Evolutionary conservation across 805 yeast genomes (phyloP).

Genomic region (Saccharomyces mikatae): DNA sequence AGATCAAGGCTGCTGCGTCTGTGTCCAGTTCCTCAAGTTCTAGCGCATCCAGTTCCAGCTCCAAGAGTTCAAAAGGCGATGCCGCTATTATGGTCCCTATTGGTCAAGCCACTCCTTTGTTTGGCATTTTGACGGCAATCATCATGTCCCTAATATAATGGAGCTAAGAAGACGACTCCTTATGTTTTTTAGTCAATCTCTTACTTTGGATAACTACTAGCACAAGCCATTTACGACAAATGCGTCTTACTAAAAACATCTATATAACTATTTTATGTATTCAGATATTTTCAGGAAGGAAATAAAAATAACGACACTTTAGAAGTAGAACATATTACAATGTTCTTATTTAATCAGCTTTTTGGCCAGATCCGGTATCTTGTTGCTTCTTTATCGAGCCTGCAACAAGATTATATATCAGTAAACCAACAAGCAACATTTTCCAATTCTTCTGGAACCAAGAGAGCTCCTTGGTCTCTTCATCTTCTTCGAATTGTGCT

Average conservation of each 20-base stretch:
- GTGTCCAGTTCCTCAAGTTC: slow-evolving; percentile 2
- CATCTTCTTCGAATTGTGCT: slow-evolving; percentile 18
- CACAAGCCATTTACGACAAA: background rate
- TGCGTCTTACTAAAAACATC: background rate
- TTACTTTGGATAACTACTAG: background rate
- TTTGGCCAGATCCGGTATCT: background rate
- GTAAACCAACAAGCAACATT: slow-evolving; percentile 19
- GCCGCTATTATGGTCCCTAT: slow-evolving; percentile 17
- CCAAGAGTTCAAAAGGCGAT: slow-evolving; percentile 20
- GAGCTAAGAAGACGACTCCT: background rate
- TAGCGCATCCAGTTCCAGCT: background rate
- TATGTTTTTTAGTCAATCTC: background rate
- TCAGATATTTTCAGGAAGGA: background rate
- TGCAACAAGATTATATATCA: slow-evolving; percentile 15
- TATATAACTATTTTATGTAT: background rate
- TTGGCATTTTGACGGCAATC: slow-evolving; percentile 2
- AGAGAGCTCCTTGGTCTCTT: slow-evolving; percentile 12
- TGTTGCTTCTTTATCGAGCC: background rate
- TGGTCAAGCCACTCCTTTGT: slow-evolving; percentile 1
- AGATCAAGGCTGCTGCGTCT: slow-evolving; percentile 16
- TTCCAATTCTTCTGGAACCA: slow-evolving; percentile 30
- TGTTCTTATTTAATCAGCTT: background rate
- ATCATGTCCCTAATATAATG: background rate
- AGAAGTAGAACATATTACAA: background rate
- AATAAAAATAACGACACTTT: background rate